Evolutionary conservation across 768 basidiomycete species (phyloP).

Genomic region (Rhizopogon vulgaris): DNA sequence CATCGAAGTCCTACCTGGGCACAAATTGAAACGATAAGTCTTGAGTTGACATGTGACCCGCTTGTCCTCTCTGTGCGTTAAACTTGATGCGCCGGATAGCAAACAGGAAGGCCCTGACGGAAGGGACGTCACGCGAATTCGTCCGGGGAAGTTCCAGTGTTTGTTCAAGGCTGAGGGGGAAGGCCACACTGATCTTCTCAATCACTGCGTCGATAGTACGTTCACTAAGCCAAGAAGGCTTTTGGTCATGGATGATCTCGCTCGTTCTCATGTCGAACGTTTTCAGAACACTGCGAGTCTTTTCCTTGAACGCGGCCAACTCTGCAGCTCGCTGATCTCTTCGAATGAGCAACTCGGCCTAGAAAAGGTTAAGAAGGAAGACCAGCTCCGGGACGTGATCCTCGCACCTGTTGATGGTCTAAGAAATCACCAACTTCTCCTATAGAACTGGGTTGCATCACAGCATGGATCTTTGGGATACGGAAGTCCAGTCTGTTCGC

Average conservation of each 20-base stretch:
- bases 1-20: slow-evolving; percentile 43
- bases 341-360: slow-evolving; percentile 72
- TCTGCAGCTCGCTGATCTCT: slow-evolving; percentile 74
- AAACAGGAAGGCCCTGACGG: slow-evolving; percentile 79
- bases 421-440: slow-evolving; percentile 86
- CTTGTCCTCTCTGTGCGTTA: slow-evolving; percentile 66
- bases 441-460: slow-evolving; percentile 92
- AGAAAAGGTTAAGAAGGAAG: slow-evolving; percentile 14
- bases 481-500: slow-evolving; percentile 40
- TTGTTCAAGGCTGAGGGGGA: slow-evolving; percentile 68
- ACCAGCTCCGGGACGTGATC: neutral
- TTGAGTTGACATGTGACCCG: slow-evolving; percentile 67
- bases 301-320: slow-evolving; percentile 78
- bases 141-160: slow-evolving; percentile 44
- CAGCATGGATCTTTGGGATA: slow-evolving; percentile 79
- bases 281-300: slow-evolving; percentile 64
- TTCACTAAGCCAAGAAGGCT: slow-evolving; percentile 48
- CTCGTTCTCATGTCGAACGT: slow-evolving; percentile 65
- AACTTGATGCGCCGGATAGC: slow-evolving; percentile 75
- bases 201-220: slow-evolving; percentile 51
- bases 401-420: slow-evolving; percentile 72
- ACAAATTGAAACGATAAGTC: slow-evolving; percentile 85
- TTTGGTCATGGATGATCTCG: slow-evolving; percentile 6
- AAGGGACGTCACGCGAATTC: slow-evolving; percentile 31
- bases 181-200: slow-evolving; percentile 78